A percentile compares a stretch with the other conserved stretches of the same genome.
phyloP scores from a whole-genome alignment of 768 basidiomycete species.

The Neoboletus subvelutipes region DNA sequence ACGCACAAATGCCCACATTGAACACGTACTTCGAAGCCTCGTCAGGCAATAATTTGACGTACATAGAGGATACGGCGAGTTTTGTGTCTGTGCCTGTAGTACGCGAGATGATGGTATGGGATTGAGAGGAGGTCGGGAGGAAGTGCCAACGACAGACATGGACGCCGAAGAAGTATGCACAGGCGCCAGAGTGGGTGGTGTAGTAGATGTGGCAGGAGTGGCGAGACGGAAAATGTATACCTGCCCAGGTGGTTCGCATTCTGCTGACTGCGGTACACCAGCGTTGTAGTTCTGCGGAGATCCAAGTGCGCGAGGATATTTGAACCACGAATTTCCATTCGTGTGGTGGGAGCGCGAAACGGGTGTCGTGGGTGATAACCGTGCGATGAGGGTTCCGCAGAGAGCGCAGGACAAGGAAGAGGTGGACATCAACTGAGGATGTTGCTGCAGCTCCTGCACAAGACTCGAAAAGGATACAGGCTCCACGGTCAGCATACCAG shows the following conservation, averaged over 20 bases:
- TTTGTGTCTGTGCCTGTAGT: constrained; percentile 23
- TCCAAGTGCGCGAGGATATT: constrained; percentile 45
- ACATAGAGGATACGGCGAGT: constrained; percentile 65
- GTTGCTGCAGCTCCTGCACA: constrained; percentile 49
- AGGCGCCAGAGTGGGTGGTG: constrained; percentile 23
- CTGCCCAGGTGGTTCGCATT: constrained; percentile 38
- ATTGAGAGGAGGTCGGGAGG: constrained; percentile 20
- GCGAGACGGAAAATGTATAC: constrained; percentile 70
- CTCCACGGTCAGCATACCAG: constrained; percentile 85
- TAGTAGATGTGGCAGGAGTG: constrained; percentile 24
- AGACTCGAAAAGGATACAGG: constrained; percentile 68
- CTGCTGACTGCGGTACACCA: constrained; percentile 33
- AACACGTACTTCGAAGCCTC: constrained; percentile 83
- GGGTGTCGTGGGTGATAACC: constrained; percentile 36
- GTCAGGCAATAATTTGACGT: constrained; percentile 82
- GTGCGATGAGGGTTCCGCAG: constrained; percentile 61
- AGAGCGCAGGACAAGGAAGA: constrained; percentile 69
- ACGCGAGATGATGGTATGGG: constrained; percentile 46
- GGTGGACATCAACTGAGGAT: constrained; percentile 45
- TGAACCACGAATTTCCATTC: constrained; percentile 62
- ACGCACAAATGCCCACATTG: constrained; percentile 86
- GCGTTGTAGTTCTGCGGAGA: constrained; percentile 22
- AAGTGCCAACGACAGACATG: constrained; percentile 29
- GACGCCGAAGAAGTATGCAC: constrained; percentile 32
- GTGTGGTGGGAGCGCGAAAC: constrained; percentile 35